Percentiles rank a stretch among this genome's conserved stretches.
These are phyloP conservation scores for Aegilops sharonensis DNA, from an alignment of 176 grass and related monocot species.

Conservation along the genomic window DNA sequence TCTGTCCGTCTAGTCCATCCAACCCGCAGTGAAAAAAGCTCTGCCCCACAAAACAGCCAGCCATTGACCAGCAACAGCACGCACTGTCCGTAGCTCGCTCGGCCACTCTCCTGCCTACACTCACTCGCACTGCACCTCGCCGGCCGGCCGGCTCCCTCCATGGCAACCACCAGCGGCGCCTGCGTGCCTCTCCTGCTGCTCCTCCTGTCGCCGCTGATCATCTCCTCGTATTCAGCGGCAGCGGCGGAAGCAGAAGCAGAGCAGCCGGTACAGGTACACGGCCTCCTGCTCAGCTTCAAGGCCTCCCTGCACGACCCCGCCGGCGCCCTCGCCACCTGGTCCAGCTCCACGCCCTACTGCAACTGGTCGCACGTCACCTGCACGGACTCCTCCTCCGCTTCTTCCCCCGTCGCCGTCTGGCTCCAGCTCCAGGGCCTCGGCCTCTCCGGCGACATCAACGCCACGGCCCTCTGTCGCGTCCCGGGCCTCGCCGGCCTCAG, in stretches of 20 bases:
- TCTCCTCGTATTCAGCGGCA: neutral
- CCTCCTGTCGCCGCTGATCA: constrained; percentile 8
- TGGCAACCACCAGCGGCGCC: constrained; percentile 21
- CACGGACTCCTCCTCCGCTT: neutral
- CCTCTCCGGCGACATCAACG: constrained; percentile 57
- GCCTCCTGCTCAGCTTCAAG: constrained; percentile 64
- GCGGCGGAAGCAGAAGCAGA: neutral
- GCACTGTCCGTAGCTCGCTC: neutral
- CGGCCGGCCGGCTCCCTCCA: neutral
- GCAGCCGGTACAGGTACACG: neutral
- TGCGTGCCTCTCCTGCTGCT: constrained; percentile 19
- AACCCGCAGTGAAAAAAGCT: neutral
- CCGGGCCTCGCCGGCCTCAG: constrained; percentile 42
- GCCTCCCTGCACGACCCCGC: constrained; percentile 49
- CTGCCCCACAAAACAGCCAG: neutral
- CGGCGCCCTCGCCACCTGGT: constrained; percentile 57
- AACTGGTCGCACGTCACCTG: constrained; percentile 70
- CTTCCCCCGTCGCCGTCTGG: neutral
- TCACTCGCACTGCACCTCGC: neutral
- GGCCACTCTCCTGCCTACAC: neutral
- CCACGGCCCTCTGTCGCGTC: constrained; percentile 52
- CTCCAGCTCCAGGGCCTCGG: constrained; percentile 49
- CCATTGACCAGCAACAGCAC: neutral
- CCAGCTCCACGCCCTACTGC: constrained; percentile 42
- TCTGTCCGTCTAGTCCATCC: neutral